Conservation (phyloP, 352 stramenopile genomes). For the Phytophthora nicotianae region DNA sequence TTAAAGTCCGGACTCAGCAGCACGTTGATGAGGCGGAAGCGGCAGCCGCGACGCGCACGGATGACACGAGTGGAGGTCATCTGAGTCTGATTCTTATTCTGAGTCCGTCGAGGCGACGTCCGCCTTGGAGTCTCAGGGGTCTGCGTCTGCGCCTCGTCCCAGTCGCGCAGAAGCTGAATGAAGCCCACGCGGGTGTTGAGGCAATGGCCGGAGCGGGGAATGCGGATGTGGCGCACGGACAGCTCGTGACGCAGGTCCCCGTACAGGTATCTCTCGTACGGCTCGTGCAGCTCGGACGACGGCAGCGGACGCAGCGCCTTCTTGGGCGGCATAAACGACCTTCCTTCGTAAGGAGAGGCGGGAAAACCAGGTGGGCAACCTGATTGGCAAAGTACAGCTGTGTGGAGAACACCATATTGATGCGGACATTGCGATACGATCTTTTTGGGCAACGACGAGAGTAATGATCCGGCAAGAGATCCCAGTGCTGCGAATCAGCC, state of each 20-base stretch:
- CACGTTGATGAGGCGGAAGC: slow-evolving; percentile 76
- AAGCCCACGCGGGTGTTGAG: slow-evolving; percentile 34
- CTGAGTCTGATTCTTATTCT: slow-evolving; percentile 2
- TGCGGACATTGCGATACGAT: slow-evolving; percentile 6
- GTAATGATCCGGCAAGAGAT: too few relatives aligned
- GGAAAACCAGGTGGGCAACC: slow-evolving; percentile 1
- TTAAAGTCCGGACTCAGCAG: slow-evolving; percentile 65
- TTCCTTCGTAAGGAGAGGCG: slow-evolving; percentile 6
- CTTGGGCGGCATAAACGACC: slow-evolving; percentile 23
- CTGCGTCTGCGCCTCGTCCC: slow-evolving; percentile 26
- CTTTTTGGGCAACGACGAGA: too few relatives aligned
- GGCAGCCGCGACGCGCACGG: slow-evolving; percentile 57
- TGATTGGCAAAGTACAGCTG: slow-evolving; percentile 2
- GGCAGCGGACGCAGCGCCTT: slow-evolving; percentile 6
- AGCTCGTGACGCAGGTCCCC: slow-evolving; percentile 45
- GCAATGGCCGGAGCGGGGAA: slow-evolving; percentile 9
- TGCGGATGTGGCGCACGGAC: slow-evolving; percentile 29
- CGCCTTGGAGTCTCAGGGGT: slow-evolving; percentile 2
- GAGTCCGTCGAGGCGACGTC: slow-evolving; percentile 4
- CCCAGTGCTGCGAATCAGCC: too few relatives aligned
- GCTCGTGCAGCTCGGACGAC: slow-evolving; percentile 33
- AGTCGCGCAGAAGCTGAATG: slow-evolving; percentile 39
- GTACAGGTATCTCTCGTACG: slow-evolving; percentile 50
- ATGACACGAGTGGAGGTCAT: slow-evolving; percentile 10
- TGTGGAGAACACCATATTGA: slow-evolving; percentile 7